Base-by-base conservation (phyloP, 805 yeast genomes). In the Metschnikowia orientalis region DNA sequence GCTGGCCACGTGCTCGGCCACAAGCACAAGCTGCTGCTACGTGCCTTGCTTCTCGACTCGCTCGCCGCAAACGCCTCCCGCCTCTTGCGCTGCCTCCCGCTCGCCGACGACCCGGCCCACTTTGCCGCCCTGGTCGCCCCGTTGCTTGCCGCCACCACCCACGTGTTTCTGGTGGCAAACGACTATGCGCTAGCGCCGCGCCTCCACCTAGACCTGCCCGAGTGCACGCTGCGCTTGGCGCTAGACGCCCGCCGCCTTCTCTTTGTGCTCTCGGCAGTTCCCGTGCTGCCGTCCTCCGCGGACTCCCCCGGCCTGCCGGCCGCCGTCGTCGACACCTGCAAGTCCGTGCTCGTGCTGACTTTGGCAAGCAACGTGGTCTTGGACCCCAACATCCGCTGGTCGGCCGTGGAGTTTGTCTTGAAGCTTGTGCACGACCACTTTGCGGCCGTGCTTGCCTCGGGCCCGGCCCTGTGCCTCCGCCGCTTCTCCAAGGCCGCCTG, bases 101-200 rank as follows among this genome's bases (percentile, higher is more conserved):
- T 30, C 11, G 10, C 18, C 12, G 10, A 20, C 11, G 13, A 18
- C 11, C 16, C 20, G 17, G 38, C 27, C 4, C 27, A 27, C 8
- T 22, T 12, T 8, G 16, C 24, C 12, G 20, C 18, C 12, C 9
- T 30, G 8, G 25, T 4, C n/a, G n/a, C n/a, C n/a, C 30, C 37
- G 8, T 24, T 27, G 6, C 43, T 45, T 19, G 37, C 45, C 1
- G 24, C 45, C 3, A 37, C 55, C 1, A 50, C 51, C 2, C 67
- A 64, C 34, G 42, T 61, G n/a, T 63, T 54, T 35, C 48, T 67
- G 4, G 55, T 63, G 6, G 35, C 63, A 11, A 60, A 59, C 35
- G 69, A 63, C 41, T 54, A 55, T 37, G 69, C 62, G 27, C 41
- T 63, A 8, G 38, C 59, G 8, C 32, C 41, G 13, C 60, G 57